Base-by-base conservation (phyloP, 2,329 filamentous ascomycete species). In the Stagonosporopsis cucurbitacearum region DNA sequence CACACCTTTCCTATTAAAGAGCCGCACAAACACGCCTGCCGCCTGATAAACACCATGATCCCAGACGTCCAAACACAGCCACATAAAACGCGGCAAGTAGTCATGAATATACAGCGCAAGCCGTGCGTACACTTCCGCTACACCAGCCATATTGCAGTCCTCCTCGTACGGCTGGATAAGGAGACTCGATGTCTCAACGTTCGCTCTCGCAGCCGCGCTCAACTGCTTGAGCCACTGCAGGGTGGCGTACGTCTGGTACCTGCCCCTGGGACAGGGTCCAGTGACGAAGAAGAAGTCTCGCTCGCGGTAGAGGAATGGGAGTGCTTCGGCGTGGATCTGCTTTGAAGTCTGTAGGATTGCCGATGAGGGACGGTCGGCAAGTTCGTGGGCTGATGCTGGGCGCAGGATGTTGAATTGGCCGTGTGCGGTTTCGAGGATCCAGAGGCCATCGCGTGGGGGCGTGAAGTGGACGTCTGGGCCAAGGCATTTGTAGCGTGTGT, bases 211-310 rank as follows among this genome's bases (percentile, higher is more conserved):
- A 9, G 44, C 30, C 7, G 45, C n/a, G 26, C 40, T 54, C 11
- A 70, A 48, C 1, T 53, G 52, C 4, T 62, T 48, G n/a, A 74
- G 59, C 57, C 65, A 73, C 1, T 43, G 55, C 9, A 60, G 58
- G 0, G 71, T 70, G n/a, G 68, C 71, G 42, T 71, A 69, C 3
- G 69, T 64, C 40, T 73, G 70, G 35, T 73, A 74, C n/a, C 71
- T 59, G 15, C 72, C 72, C 17, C 72, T 59, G 1, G 71, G 68
- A 49, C 69, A 73, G 1, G 68, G 68, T 0, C 70, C 69, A 7
- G 66, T 68, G 1, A 72, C 43, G 23, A 73, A 63, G 8, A 69
- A 54, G 19, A 74, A 68, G 26, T 65, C 70, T 8, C 65, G 57
- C 5, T 50, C 57, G 9, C 60, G 56, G 35, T 75, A 76, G 1